Evolutionary conservation across 1,284 basidiomycete species (phyloP).

Genomic region (Irpex sp.): DNA sequence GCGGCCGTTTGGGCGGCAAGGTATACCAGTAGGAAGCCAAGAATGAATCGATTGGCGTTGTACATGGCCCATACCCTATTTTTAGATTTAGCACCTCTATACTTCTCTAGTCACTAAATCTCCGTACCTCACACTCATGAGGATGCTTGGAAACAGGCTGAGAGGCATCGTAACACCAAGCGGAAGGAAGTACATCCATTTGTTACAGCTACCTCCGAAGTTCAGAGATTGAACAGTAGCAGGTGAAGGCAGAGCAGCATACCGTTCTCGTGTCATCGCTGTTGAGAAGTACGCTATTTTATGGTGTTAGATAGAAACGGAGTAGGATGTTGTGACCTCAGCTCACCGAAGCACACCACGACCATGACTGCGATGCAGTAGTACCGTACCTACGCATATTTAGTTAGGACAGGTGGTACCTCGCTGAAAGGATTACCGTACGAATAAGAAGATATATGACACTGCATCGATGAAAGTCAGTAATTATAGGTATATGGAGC

Average conservation of each 20-base stretch:
- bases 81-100: no score
- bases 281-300: not conserved
- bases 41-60: not conserved
- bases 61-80: not conserved
- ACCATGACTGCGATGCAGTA: not conserved
- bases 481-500: not conserved
- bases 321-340: not conserved
- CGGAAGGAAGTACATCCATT: not conserved
- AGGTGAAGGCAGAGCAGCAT: not conserved
- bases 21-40: not conserved
- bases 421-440: not conserved
- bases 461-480: not conserved
- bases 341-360: not conserved
- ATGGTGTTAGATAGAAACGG: not conserved
- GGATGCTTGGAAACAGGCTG: not conserved
- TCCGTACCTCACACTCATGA: not conserved
- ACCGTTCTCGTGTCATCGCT: not conserved
- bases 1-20: not conserved
- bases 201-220: not conserved
- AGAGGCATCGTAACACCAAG: not conserved
- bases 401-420: not conserved
- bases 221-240: not conserved
- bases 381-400: not conserved
- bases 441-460: not conserved
- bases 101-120: no score